Conservation (phyloP, 805 yeast species). For the Suhomyces xylopsoci region DNA sequence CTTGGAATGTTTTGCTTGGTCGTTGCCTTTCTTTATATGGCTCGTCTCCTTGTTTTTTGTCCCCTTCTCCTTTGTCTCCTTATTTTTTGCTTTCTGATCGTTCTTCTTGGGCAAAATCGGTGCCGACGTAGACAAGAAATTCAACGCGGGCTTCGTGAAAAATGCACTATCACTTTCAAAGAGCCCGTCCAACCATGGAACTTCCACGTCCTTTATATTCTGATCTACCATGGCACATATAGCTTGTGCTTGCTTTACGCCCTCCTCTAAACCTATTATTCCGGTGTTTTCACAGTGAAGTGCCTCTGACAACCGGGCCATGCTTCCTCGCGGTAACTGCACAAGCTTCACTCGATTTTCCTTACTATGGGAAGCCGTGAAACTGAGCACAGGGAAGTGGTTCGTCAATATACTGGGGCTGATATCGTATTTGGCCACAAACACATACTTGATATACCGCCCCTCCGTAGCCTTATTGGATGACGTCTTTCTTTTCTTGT, state of each 20-base stretch:
- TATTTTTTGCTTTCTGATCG: slow-evolving; percentile 18
- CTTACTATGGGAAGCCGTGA: slow-evolving; percentile 36
- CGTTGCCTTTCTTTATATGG: not conserved
- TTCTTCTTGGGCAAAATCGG: slow-evolving; percentile 34
- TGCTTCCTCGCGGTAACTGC: slow-evolving; percentile 53
- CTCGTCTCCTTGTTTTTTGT: not conserved
- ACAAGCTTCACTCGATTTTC: slow-evolving; percentile 48
- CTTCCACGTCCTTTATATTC: slow-evolving; percentile 34
- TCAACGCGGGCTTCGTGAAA: slow-evolving; percentile 37
- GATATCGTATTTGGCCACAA: slow-evolving; percentile 61
- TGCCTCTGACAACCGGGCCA: slow-evolving; percentile 26
- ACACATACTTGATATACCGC: slow-evolving; percentile 38
- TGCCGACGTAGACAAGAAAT: slow-evolving; percentile 45
- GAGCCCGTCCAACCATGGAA: slow-evolving; percentile 45
- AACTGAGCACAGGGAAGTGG: slow-evolving; percentile 57
- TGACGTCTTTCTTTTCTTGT: slow-evolving; percentile 3
- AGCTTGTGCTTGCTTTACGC: slow-evolving; percentile 23
- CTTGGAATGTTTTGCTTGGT: not conserved
- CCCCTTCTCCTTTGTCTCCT: not conserved
- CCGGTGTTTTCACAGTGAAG: slow-evolving; percentile 27
- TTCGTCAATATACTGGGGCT: slow-evolving; percentile 48
- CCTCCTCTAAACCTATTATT: slow-evolving; percentile 33
- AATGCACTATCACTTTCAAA: slow-evolving; percentile 11
- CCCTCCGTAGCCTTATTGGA: not conserved
- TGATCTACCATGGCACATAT: slow-evolving; percentile 26